These are phyloP conservation scores for Aspergillus eucalypticola DNA, from an alignment of 2,329 filamentous ascomycete genomes.

Conservation along the genomic window DNA sequence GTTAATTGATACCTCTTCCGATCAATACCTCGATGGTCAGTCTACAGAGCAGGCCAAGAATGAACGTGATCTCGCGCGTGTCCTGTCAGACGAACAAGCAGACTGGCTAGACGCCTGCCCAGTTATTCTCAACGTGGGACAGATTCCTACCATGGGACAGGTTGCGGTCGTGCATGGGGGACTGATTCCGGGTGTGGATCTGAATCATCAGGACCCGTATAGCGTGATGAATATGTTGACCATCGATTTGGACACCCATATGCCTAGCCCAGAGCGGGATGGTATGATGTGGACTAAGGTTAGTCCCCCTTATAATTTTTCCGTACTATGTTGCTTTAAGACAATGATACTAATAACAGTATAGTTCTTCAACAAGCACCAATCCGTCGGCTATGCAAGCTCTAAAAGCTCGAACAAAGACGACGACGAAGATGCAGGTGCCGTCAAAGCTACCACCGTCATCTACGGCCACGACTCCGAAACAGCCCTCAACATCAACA, in stretches of 20 bases:
- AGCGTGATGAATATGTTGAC: constrained; percentile 92
- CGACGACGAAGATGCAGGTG: constrained; percentile 21
- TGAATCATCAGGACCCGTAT: constrained; percentile 72
- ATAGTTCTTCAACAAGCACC: constrained; percentile 55
- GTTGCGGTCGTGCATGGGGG: constrained; percentile 83
- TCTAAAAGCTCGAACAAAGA: constrained; percentile 14
- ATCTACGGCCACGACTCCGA: constrained; percentile 87
- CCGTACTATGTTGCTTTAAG: not conserved
- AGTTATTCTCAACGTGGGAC: constrained; percentile 74
- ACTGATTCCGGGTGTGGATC: constrained; percentile 70
- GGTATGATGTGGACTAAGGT: constrained; percentile 69
- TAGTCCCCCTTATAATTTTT: constrained; percentile 7
- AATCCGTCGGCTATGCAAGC: constrained; percentile 33
- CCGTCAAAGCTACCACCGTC: constrained; percentile 59
- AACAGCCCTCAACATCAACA: constrained; percentile 64
- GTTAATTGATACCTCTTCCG: constrained; percentile 17
- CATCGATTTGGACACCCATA: constrained; percentile 63
- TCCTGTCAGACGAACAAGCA: constrained; percentile 61
- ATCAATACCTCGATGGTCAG: constrained; percentile 28
- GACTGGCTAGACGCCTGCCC: constrained; percentile 71
- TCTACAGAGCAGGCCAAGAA: constrained; percentile 23
- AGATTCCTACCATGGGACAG: constrained; percentile 60
- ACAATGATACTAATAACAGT: not conserved
- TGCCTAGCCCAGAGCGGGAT: constrained; percentile 53
- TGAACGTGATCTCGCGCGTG: constrained; percentile 58